These are phyloP conservation scores for Hagleromyces aurorensis DNA, from an alignment of 805 yeast species.

Conservation along the genomic window DNA sequence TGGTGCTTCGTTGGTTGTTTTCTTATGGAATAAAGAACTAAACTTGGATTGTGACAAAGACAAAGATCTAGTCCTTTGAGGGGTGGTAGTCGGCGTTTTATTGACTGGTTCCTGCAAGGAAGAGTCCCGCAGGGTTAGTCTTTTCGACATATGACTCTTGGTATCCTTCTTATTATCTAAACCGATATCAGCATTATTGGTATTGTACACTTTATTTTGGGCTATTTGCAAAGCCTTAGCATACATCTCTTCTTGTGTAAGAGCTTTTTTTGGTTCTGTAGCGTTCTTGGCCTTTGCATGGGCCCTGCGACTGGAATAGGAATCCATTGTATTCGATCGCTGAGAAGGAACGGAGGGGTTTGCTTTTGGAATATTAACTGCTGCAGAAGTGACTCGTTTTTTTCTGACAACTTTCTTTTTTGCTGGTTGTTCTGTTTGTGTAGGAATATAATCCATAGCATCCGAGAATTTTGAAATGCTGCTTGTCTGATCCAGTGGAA, in stretches of 20 bases:
- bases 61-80: too few species aligned
- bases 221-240: conserved; percentile 50
- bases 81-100: too few species aligned
- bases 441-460: conserved; percentile 23
- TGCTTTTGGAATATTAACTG: neutral
- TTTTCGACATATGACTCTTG: too few species aligned
- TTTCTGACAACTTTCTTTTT: conserved; percentile 2
- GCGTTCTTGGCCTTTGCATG: too few species aligned
- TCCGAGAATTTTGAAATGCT: conserved; percentile 24
- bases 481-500: conserved; percentile 19
- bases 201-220: conserved; percentile 47
- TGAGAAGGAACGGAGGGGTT: neutral
- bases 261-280: conserved; percentile 6
- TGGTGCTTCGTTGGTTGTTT: conserved; percentile 2
- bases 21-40: conserved; percentile 7
- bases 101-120: too few species aligned
- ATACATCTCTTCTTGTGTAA: conserved; percentile 42
- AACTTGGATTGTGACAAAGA: too few species aligned
- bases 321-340: too few species aligned
- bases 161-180: too few species aligned
- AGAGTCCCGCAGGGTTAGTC: too few species aligned
- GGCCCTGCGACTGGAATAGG: too few species aligned
- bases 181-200: conserved; percentile 13
- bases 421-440: too few species aligned
- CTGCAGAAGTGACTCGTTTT: neutral